Base-by-base conservation (phyloP, 2,329 filamentous ascomycete species). In the Hymenoscyphus salicellus region DNA sequence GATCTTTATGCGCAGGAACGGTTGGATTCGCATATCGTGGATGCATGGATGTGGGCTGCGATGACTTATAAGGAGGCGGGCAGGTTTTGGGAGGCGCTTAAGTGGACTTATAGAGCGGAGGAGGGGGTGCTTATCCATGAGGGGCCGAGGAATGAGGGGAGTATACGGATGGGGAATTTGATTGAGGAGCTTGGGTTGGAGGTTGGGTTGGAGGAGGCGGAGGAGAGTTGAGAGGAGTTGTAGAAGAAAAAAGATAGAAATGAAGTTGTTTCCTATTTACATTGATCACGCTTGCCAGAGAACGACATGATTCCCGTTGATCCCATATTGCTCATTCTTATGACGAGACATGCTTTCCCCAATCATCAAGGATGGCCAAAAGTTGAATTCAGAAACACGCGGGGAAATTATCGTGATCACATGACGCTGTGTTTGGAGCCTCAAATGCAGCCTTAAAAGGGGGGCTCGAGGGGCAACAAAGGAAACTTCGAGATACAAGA, bases 41-140 rank as follows among this genome's bases (percentile, higher is more conserved):
- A 74, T 76, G 62, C 76, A 74, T 69, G 77, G 73, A 1, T 75
- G 76, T 66, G 77, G 7, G 77, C 76, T 20, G 77, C 77, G 1
- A 62, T 77, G 28, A 75, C 78, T 58, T 77, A 74, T 65, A 75
- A 76, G 59, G 75, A 73, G 2, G 68, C 75, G 0, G 75, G 75
- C 0, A 72, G 75, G 23, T 32, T 26, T 28, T 66, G 59, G 52
- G 62, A 60, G 20, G 59, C 56, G 1, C 17, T 63, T 30, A 61
- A 55, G 46, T 67, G 63, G 63, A 62, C 58, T 23, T 63, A 65
- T 33, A 49, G 55, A 26, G 63, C 67, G n/a, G 41, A 62, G 10
- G 65, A 67, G 57, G 63, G 36, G 11, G 46, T 30, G 14, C 14
- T 63, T 46, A 30, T 66, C 16, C 52, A 63, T 61, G 61, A 66